phyloP scores from a whole-genome alignment of 306 rosid genomes.

The Vicia villosa region DNA sequence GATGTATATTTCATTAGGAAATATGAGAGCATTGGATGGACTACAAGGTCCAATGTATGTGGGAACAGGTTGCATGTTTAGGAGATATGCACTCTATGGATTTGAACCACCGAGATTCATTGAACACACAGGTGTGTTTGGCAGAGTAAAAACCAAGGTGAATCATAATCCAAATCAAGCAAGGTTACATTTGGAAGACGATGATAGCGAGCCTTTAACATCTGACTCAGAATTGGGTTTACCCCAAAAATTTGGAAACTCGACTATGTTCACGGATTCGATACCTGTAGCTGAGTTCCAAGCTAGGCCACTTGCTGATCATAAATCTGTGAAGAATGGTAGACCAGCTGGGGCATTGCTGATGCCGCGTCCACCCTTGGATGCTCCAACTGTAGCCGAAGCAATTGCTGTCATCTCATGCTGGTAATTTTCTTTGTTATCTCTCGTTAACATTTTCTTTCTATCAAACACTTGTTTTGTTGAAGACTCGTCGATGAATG shows the following conservation, averaged over 20 bases:
- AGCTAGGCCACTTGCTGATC: constrained; percentile 86
- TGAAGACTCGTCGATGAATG: not conserved
- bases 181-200: constrained; percentile 29
- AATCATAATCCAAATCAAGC: constrained; percentile 35
- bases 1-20: constrained; percentile 42
- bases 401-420: constrained; percentile 87
- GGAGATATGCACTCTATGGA: constrained; percentile 82
- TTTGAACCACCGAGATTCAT: constrained; percentile 83
- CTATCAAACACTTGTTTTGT: not conserved
- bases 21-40: constrained; percentile 90
- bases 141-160: constrained; percentile 56
- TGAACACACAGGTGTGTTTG: constrained; percentile 73
- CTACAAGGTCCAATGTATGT: constrained; percentile 91
- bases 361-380: constrained; percentile 68
- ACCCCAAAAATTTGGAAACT: constrained; percentile 77
- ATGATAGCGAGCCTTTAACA: constrained; percentile 59
- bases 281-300: constrained; percentile 73
- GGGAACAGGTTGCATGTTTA: constrained; percentile 88
- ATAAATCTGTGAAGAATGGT: constrained; percentile 68
- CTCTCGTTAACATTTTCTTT: not conserved
- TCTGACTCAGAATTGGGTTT: constrained; percentile 56
- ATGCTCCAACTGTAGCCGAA: constrained; percentile 86
- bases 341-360: constrained; percentile 79
- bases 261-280: constrained; percentile 62
- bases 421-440: constrained; percentile 48